phyloP scores from a whole-genome alignment of 306 rosid species.

The Pachyrhizus erosus region DNA sequence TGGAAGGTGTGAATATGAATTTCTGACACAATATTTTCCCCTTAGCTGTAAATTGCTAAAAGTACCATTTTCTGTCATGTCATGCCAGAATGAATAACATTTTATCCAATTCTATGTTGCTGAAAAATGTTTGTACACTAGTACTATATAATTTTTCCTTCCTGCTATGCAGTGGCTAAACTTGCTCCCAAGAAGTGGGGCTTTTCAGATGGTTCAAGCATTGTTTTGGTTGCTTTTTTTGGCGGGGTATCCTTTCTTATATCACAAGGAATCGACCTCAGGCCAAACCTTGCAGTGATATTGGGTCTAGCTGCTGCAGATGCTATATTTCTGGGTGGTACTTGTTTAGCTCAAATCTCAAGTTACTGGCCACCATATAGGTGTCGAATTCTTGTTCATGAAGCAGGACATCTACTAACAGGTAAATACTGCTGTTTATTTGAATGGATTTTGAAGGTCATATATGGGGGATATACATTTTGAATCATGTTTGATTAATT shows the following conservation, averaged over 20 bases:
- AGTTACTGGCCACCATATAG: conserved; percentile 97
- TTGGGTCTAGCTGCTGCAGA: conserved; percentile 80
- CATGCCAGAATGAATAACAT: conserved; percentile 3
- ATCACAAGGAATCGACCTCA: conserved; percentile 80
- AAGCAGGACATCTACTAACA: conserved; percentile 89
- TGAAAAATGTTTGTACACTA: conserved; percentile 12
- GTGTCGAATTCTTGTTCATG: conserved; percentile 85
- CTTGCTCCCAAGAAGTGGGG: conserved; percentile 99
- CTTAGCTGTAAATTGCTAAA: conserved; percentile 25
- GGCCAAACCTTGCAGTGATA: conserved; percentile 84
- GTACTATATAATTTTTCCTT: conserved; percentile 3
- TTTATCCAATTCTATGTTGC: conserved; percentile 16
- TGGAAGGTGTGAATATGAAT: conserved; percentile 68
- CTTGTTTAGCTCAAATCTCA: conserved; percentile 90
- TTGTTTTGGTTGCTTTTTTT: conserved; percentile 68
- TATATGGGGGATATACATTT: background rate
- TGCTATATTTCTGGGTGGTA: conserved; percentile 87
- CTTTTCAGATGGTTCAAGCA: conserved; percentile 71
- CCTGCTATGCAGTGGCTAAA: conserved; percentile 64
- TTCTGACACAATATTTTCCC: conserved; percentile 32
- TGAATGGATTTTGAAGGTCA: conserved; percentile 19
- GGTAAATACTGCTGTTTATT: conserved; percentile 53
- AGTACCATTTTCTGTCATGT: conserved; percentile 19
- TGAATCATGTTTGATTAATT: conserved; percentile 5
- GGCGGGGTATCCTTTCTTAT: conserved; percentile 81